A percentile compares a stretch with the other conserved stretches of the same genome.
phyloP scores from a whole-genome alignment of 768 basidiomycete genomes.

The Sporobolomyces roseus region DNA sequence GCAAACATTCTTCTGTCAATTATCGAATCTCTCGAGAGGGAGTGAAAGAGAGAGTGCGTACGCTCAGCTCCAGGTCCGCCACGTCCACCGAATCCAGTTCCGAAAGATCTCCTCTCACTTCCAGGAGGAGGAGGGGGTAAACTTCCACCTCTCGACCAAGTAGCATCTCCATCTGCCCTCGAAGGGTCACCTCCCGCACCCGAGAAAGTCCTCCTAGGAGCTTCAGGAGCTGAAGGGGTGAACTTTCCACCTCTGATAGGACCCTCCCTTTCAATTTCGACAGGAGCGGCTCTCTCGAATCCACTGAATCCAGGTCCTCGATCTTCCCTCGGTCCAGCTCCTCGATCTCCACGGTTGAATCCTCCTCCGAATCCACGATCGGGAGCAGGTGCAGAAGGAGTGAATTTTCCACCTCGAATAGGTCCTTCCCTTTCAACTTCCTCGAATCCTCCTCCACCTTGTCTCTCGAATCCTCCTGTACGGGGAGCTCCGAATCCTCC shows the following conservation, averaged over 20 bases:
- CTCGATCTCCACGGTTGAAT: slow-evolving; percentile 3
- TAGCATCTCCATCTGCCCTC: slow-evolving; percentile 56
- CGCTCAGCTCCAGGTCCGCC: slow-evolving; percentile 1
- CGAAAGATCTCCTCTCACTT: neutral
- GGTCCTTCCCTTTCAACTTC: slow-evolving; percentile 50
- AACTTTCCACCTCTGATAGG: slow-evolving; percentile 44
- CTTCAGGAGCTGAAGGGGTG: slow-evolving; percentile 43
- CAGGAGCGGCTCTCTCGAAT: slow-evolving; percentile 22
- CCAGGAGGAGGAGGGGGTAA: slow-evolving; percentile 6
- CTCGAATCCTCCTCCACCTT: slow-evolving; percentile 39
- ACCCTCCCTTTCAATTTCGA: slow-evolving; percentile 40
- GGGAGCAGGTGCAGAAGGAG: too few relatives aligned
- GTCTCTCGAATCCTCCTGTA: slow-evolving; percentile 31
- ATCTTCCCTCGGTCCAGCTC: slow-evolving; percentile 39
- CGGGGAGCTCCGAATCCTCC: slow-evolving; percentile 51
- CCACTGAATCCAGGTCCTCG: slow-evolving; percentile 20
- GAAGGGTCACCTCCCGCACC: slow-evolving; percentile 46
- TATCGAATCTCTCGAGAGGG: too few relatives aligned
- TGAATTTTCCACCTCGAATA: slow-evolving; percentile 50
- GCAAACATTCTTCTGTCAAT: too few relatives aligned
- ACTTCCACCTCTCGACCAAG: slow-evolving; percentile 32
- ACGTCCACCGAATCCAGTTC: slow-evolving; percentile 6
- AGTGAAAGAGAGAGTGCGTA: slow-evolving; percentile 21
- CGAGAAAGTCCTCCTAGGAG: slow-evolving; percentile 44
- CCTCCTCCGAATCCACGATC: slow-evolving; percentile 19